Base-by-base conservation (phyloP, 345 rosid genomes). In the Ceriops zippeliana region DNA sequence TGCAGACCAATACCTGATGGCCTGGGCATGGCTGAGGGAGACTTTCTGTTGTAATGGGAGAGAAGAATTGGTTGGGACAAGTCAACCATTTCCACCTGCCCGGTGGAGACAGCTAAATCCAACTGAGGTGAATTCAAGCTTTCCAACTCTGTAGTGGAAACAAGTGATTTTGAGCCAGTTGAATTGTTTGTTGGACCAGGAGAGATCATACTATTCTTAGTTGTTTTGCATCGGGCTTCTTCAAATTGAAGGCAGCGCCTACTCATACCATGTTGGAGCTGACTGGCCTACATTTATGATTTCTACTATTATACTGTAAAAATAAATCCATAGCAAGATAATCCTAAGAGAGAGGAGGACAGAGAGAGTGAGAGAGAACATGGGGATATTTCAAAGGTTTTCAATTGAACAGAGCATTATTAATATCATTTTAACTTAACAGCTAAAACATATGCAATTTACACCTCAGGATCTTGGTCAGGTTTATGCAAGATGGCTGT, bases 211-310 rank as follows among this genome's bases (percentile, higher is more conserved):
- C 65, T 52, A 49, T 65, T 70, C 57, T 61, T 52, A 51, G 51
- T 63, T 61, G 65, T 34, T 62, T 79, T 71, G 22, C 65, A 57
- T 71, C 60, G 76, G 67, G 81, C 75, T 70, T 83, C 84, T 73
- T 75, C 86, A 78, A 88, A 86, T 70, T 81, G 90, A 76, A 87
- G 87, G 75, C 89, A 83, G 61, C 90, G 86, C 58, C 89, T 83
- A 64, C 87, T 85, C 80, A 84, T 57, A 73, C 84, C 85, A 60
- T 83, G 84, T 32, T 84, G 87, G 53, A 77, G 74, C 64, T 80
- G 82, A 63, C 74, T 60, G 67, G 65, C 86, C 88, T 88, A 73
- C 76, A 83, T 62, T 63, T 63, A 73, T 30, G 34, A 27, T 69
- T 63, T 27, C 61, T 59, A 78, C 78, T 78, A 80, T 68, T 81